A percentile compares a stretch with the other conserved stretches of the same genome.
Conservation (phyloP, 2,329 filamentous ascomycete species). For the Aschersonia sp. region DNA sequence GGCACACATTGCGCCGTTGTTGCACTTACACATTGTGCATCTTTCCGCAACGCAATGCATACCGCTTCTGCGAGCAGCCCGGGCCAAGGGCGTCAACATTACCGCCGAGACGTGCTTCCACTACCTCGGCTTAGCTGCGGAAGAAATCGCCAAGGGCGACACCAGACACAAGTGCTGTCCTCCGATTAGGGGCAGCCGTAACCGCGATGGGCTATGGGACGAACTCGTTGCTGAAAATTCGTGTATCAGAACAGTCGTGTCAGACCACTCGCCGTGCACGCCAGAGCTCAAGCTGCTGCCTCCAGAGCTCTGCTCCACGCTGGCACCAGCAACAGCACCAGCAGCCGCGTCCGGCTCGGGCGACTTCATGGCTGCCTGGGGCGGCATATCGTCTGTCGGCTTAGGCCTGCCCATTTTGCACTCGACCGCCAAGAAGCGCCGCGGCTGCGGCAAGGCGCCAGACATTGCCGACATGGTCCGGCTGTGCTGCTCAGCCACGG, state of each 20-base stretch:
- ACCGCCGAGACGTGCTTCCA: slow-evolving; percentile 94
- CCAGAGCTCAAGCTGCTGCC: slow-evolving; percentile 86
- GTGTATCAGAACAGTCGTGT: slow-evolving; percentile 83
- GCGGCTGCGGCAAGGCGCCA: slow-evolving; percentile 20
- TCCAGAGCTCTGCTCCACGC: slow-evolving; percentile 33
- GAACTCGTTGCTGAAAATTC: slow-evolving; percentile 60
- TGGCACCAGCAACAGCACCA: background rate
- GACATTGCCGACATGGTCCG: slow-evolving; percentile 66
- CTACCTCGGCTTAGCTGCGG: slow-evolving; percentile 73
- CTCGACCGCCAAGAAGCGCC: slow-evolving; percentile 55
- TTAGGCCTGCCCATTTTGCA: slow-evolving; percentile 83
- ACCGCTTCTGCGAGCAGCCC: slow-evolving; percentile 61
- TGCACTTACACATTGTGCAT: slow-evolving; percentile 88
- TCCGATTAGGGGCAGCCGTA: slow-evolving; percentile 67
- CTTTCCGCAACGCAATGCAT: slow-evolving; percentile 82
- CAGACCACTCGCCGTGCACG: slow-evolving; percentile 92
- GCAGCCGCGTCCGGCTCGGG: slow-evolving; percentile 26
- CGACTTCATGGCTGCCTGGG: slow-evolving; percentile 94
- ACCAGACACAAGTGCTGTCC: slow-evolving; percentile 93
- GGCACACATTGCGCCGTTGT: slow-evolving; percentile 61
- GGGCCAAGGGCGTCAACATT: slow-evolving; percentile 62
- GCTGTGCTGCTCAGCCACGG: slow-evolving; percentile 77
- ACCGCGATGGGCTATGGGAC: slow-evolving; percentile 77
- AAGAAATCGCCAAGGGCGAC: slow-evolving; percentile 71
- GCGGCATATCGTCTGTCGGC: slow-evolving; percentile 87